A percentile compares a stretch with the other conserved stretches of the same genome.
Conservation (phyloP, 352 stramenopile species). For the Pythium rishiriense region DNA sequence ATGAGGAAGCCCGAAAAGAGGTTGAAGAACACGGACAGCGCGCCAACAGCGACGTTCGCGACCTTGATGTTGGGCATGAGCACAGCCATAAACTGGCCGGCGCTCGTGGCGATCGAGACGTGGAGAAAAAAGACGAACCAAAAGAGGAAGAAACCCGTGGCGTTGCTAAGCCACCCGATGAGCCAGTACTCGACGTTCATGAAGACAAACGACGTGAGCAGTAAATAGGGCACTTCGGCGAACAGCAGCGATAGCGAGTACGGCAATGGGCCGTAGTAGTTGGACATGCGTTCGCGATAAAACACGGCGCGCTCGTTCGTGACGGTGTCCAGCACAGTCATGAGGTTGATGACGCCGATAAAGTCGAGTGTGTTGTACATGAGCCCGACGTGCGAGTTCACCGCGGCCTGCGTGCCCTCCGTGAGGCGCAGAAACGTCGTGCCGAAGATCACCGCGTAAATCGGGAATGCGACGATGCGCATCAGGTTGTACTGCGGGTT, state of each 20-base stretch:
- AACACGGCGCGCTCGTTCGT: conserved; percentile 32
- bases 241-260: conserved; percentile 44
- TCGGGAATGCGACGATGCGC: conserved; percentile 55
- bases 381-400: conserved; percentile 66
- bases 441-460: conserved; percentile 65
- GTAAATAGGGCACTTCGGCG: conserved; percentile 45
- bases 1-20: conserved; percentile 45
- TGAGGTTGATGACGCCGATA: conserved; percentile 47
- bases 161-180: conserved; percentile 33
- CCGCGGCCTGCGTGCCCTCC: conserved; percentile 29
- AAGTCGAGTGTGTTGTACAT: conserved; percentile 80
- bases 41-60: conserved; percentile 48
- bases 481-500: conserved; percentile 62
- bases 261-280: conserved; percentile 48
- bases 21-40: conserved; percentile 50
- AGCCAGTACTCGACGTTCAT: conserved; percentile 52
- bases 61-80: conserved; percentile 58
- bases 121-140: conserved; percentile 46
- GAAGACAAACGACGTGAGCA: conserved; percentile 33
- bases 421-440: conserved; percentile 62
- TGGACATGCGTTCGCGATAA: conserved; percentile 44
- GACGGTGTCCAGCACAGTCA: conserved; percentile 34
- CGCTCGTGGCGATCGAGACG: conserved; percentile 37
- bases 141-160: conserved; percentile 44
- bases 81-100: conserved; percentile 46